Percentiles rank a stretch among this genome's conserved stretches.
These are phyloP conservation scores for Mycosarcoma mackinlayi DNA, from an alignment of 1,284 basidiomycete species.

Conservation along the genomic window DNA sequence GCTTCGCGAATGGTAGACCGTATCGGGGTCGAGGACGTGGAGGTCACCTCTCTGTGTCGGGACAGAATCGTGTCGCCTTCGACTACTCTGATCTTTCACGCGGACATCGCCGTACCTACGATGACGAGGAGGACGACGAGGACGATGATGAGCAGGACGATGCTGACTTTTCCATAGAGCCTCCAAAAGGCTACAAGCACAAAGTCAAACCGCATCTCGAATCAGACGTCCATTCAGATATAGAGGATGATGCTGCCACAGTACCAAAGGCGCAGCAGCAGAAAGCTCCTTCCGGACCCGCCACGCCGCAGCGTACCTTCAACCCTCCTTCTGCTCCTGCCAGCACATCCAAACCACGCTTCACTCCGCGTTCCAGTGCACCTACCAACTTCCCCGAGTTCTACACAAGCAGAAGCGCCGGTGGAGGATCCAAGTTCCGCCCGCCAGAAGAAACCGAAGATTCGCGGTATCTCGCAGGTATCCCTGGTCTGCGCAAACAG, in stretches of 20 bases:
- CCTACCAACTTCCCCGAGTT: constrained; percentile 42
- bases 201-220: constrained; percentile 47
- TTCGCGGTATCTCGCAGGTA: constrained; percentile 42
- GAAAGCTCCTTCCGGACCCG: constrained; percentile 6
- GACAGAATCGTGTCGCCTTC: constrained; percentile 50
- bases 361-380: constrained; percentile 22
- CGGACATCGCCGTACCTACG: constrained; percentile 13
- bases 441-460: constrained; percentile 52
- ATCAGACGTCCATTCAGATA: constrained; percentile 10
- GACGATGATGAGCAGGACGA: constrained; percentile 24
- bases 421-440: constrained; percentile 26
- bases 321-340: constrained; percentile 1
- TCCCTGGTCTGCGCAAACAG: constrained; percentile 39
- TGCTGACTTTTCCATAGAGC: constrained; percentile 36
- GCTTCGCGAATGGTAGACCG: constrained; percentile 15
- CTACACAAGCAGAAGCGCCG: constrained; percentile 30
- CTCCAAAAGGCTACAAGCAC: constrained; percentile 36
- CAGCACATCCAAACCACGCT: constrained; percentile 15
- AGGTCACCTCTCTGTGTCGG: constrained; percentile 35
- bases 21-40: constrained; percentile 40
- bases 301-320: constrained; percentile 19
- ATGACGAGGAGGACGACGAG: constrained; percentile 9
- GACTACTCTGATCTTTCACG: constrained; percentile 41
- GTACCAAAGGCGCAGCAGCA: neutral
- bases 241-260: constrained; percentile 4